A percentile compares a stretch with the other conserved stretches of the same genome.
Evolutionary conservation across 2,329 filamentous ascomycete genomes (phyloP).

Genomic region (Hymenoscyphus fraxineus): DNA sequence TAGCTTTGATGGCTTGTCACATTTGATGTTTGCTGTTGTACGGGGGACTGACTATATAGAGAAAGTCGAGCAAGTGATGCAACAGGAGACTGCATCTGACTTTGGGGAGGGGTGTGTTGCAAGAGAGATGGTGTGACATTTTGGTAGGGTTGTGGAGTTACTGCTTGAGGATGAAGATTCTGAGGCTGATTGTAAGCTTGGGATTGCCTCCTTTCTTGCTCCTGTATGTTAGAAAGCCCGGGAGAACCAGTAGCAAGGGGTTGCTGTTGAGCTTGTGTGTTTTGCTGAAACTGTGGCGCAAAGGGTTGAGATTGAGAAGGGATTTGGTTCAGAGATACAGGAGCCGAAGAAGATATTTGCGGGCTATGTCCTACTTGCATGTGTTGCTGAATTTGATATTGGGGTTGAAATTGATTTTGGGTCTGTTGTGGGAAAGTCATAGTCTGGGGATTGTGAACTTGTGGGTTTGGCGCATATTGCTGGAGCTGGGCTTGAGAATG

Average conservation of each 20-base stretch:
- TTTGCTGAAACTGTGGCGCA: neutral
- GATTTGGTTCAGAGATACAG: neutral
- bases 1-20: neutral
- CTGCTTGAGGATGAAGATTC: neutral
- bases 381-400: slow-evolving; percentile 6
- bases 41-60: neutral
- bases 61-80: slow-evolving; percentile 5
- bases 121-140: neutral
- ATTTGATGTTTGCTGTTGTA: slow-evolving; percentile 1
- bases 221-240: neutral
- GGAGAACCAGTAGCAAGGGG: neutral
- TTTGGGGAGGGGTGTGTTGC: neutral
- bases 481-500: neutral
- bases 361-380: neutral
- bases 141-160: neutral
- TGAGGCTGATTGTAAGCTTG: neutral
- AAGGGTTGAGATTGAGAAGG: neutral
- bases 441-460: slow-evolving; percentile 1
- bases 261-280: neutral
- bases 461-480: slow-evolving; percentile 4
- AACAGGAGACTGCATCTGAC: slow-evolving; percentile 3
- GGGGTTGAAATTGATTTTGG: slow-evolving; percentile 8
- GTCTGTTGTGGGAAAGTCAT: slow-evolving; percentile 1
- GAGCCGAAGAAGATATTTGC: slow-evolving; percentile 1
- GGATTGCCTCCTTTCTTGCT: slow-evolving; percentile 1